Conservation (phyloP, 2,329 filamentous ascomycete species). For the Onygena corvina region DNA sequence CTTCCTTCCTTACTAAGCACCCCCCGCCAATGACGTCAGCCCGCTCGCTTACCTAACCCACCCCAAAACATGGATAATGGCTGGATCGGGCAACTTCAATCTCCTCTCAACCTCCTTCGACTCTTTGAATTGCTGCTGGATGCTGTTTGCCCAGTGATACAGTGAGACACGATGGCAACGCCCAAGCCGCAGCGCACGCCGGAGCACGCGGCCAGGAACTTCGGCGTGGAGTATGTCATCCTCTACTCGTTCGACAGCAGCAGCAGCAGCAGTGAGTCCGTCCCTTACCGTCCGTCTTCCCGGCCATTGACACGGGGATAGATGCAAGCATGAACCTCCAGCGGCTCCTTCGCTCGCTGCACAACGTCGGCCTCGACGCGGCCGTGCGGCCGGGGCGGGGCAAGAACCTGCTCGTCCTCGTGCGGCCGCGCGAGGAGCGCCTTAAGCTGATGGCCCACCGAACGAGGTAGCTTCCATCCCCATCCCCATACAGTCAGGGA, state of each 20-base stretch:
- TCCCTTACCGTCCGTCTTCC: background rate
- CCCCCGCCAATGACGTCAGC: no score
- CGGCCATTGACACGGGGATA: constrained; percentile 25
- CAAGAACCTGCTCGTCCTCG: constrained; percentile 67
- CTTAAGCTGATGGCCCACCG: constrained; percentile 73
- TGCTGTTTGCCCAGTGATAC: no score
- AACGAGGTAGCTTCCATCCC: constrained; percentile 44
- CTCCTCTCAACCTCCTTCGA: no score
- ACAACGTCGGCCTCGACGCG: constrained; percentile 67
- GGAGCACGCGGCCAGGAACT: constrained; percentile 37
- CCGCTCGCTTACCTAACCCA: no score
- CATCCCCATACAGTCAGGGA: no score
- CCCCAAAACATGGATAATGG: no score
- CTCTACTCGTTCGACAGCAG: constrained; percentile 60
- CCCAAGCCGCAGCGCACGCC: background rate
- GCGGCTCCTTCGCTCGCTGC: constrained; percentile 62
- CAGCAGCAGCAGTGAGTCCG: constrained; percentile 42
- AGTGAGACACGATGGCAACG: background rate
- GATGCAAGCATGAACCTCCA: constrained; percentile 67
- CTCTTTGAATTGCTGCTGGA: no score
- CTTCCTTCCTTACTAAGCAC: no score
- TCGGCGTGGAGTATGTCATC: constrained; percentile 79
- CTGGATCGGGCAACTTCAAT: no score
- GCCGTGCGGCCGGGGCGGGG: constrained; percentile 74
- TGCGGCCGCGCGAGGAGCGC: constrained; percentile 65